Percentiles rank a stretch among this genome's conserved stretches.
Evolutionary conservation across 2,329 filamentous ascomycete genomes (phyloP).

Genomic region (Sarocladium brachiariae): DNA sequence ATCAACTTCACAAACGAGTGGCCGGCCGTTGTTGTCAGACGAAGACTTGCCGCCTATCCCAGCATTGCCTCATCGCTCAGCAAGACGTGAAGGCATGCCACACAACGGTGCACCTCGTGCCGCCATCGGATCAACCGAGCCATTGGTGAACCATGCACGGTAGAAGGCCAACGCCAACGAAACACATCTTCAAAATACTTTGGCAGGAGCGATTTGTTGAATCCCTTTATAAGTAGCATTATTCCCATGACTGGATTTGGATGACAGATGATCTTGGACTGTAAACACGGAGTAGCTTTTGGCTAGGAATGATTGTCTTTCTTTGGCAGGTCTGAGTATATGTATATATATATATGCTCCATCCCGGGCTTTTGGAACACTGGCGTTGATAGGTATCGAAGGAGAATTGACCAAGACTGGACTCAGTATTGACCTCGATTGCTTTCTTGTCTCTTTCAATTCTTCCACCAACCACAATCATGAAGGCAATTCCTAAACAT

Average conservation of each 20-base stretch:
- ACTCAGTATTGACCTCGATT: no score
- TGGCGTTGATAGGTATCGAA: background rate
- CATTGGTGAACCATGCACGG: slow-evolving; percentile 11
- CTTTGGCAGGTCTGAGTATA: background rate
- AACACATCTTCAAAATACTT: no score
- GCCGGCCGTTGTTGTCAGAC: background rate
- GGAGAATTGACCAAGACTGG: no score
- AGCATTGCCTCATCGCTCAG: slow-evolving; percentile 11
- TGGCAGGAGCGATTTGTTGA: background rate
- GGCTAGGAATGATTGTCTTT: background rate
- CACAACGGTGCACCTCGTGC: background rate
- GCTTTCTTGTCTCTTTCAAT: no score
- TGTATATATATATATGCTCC: no score
- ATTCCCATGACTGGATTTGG: background rate
- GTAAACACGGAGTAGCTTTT: no score
- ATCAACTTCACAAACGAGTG: background rate
- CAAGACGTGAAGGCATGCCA: slow-evolving; percentile 10
- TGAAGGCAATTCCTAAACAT: no score
- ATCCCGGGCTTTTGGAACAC: no score
- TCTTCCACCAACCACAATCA: background rate
- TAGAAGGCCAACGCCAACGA: no score
- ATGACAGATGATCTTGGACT: background rate
- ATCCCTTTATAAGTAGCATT: background rate
- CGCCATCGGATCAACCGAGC: slow-evolving; percentile 10
- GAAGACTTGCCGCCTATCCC: slow-evolving; percentile 14